phyloP scores from a whole-genome alignment of 164 flowering plant species.

The Aristolochia californica region DNA sequence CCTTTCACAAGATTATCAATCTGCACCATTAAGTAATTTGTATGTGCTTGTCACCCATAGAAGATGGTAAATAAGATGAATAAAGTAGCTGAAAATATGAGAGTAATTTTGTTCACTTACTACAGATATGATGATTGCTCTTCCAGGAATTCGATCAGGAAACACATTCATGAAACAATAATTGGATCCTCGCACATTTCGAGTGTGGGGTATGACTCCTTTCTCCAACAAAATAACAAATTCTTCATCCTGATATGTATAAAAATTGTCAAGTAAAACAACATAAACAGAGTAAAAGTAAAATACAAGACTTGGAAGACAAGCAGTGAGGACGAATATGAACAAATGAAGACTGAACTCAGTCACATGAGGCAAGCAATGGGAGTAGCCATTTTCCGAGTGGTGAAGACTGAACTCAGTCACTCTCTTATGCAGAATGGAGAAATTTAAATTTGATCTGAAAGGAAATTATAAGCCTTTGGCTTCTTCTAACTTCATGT shows the following conservation, averaged over 20 bases:
- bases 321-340: too few species aligned
- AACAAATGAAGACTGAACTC: too few species aligned
- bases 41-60: not conserved
- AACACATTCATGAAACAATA: slow-evolving; percentile 80
- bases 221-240: slow-evolving; percentile 59
- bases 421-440: too few species aligned
- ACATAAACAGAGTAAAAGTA: not conserved
- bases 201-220: slow-evolving; percentile 72
- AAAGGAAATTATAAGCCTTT: too few species aligned
- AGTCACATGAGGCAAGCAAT: too few species aligned
- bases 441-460: too few species aligned
- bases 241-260: slow-evolving; percentile 50
- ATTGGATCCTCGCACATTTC: slow-evolving; percentile 81
- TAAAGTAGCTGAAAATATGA: not conserved
- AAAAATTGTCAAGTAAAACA: not conserved
- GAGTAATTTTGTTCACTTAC: slow-evolving; percentile 36
- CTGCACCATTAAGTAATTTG: slow-evolving; percentile 38
- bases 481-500: too few species aligned
- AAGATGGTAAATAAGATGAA: not conserved
- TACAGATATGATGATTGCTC: slow-evolving; percentile 86
- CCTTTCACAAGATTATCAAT: slow-evolving; percentile 98
- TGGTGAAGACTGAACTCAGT: too few species aligned
- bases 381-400: too few species aligned
- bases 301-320: too few species aligned
- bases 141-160: slow-evolving; percentile 82